Conservation (phyloP, 352 stramenopile genomes). For the Phytopythium litorale region DNA sequence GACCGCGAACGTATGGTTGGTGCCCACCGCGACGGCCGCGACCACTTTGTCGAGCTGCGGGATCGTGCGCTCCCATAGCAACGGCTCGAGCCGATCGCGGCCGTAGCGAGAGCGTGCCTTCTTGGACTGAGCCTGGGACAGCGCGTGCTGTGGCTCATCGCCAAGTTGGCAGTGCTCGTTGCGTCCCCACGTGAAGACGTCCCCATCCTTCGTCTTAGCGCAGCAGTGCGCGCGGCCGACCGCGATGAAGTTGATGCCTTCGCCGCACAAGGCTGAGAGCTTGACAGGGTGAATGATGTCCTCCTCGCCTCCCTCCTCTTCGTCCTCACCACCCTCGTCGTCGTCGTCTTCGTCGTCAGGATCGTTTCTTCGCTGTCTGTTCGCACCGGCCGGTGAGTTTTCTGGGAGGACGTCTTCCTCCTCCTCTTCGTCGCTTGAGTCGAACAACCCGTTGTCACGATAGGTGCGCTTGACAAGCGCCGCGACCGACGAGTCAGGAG, state of each 20-base stretch:
- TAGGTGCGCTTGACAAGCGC: conserved; percentile 39
- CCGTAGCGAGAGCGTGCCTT: conserved; percentile 62
- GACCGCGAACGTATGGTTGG: conserved; percentile 68
- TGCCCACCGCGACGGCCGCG: conserved; percentile 51
- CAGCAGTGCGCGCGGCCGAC: conserved; percentile 76
- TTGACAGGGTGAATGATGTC: conserved; percentile 74
- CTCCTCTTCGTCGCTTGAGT: conserved; percentile 51
- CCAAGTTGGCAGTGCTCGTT: conserved; percentile 82
- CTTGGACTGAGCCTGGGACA: conserved; percentile 45
- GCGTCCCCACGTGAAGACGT: conserved; percentile 83
- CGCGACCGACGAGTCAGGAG: conserved; percentile 22
- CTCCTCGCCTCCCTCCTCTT: conserved; percentile 44
- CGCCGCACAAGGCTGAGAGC: conserved; percentile 50
- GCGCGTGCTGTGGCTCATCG: conserved; percentile 53
- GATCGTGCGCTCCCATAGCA: conserved; percentile 67
- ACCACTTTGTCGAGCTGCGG: conserved; percentile 38
- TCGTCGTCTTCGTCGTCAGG: conserved; percentile 16
- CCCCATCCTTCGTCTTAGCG: conserved; percentile 69
- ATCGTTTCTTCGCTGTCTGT: conserved; percentile 5
- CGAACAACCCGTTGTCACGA: conserved; percentile 36
- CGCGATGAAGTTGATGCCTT: conserved; percentile 67
- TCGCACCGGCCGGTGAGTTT: background rate
- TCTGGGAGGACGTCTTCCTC: conserved; percentile 5
- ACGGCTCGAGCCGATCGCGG: conserved; percentile 49
- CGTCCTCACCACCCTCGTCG: conserved; percentile 12